phyloP scores from a whole-genome alignment of 139 green algal species.

The Auxenochlorella protothecoides region DNA sequence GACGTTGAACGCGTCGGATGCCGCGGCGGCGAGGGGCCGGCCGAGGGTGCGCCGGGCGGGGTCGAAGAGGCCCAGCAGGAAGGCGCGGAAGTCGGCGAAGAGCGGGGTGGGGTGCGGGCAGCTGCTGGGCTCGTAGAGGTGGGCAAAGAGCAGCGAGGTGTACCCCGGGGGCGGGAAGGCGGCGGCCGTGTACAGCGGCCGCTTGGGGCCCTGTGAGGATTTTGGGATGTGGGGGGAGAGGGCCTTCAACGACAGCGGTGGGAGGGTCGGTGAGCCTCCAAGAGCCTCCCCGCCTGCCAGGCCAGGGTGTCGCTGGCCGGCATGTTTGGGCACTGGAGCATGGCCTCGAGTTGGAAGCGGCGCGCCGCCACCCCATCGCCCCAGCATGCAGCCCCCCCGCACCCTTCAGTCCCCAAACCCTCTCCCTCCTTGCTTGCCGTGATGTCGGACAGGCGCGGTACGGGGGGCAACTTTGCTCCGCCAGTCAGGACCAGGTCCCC shows the following conservation, averaged over 20 bases:
- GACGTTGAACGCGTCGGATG: background rate
- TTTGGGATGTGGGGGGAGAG: too few species aligned
- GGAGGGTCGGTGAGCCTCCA: background rate
- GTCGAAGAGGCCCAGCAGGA: conserved; percentile 12
- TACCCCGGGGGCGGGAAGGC: conserved; percentile 29
- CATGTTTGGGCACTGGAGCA: too few species aligned
- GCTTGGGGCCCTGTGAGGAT: background rate
- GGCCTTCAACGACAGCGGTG: too few species aligned
- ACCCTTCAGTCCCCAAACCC: too few species aligned
- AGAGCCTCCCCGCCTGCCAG: background rate
- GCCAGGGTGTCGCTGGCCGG: background rate
- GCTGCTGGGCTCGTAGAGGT: conserved; percentile 23
- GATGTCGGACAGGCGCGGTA: too few species aligned
- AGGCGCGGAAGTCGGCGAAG: conserved; percentile 26
- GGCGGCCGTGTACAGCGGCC: conserved; percentile 4
- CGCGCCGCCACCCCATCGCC: too few species aligned
- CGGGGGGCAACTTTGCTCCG: background rate
- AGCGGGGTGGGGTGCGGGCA: conserved; percentile 19
- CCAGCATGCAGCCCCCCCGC: too few species aligned
- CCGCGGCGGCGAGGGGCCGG: background rate
- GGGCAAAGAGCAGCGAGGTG: conserved; percentile 28
- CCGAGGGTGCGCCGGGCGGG: background rate
- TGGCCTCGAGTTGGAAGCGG: too few species aligned
- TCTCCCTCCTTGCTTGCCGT: too few species aligned
- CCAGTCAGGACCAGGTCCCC: background rate